Evolutionary conservation across 495 filamentous ascomycete genomes (phyloP).

Genomic region (Xylaria grammica): DNA sequence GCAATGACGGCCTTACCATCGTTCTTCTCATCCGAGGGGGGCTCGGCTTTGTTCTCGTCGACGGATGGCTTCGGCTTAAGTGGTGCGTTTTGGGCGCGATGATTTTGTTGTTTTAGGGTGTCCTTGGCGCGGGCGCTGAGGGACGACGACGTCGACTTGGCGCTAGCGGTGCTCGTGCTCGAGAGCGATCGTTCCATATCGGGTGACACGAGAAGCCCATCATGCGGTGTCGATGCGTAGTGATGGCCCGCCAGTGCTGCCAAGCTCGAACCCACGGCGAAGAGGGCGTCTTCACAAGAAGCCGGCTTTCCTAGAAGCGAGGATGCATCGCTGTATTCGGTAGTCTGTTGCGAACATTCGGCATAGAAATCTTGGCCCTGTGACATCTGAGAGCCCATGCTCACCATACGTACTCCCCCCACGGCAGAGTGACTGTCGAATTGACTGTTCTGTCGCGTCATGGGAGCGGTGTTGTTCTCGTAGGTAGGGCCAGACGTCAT

Average conservation of each 20-base stretch:
- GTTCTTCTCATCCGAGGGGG: conserved; percentile 36
- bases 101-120: conserved; percentile 42
- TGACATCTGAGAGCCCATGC: conserved; percentile 50
- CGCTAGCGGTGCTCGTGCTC: conserved; percentile 49
- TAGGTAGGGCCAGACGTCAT: conserved; percentile 51
- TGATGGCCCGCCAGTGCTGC: conserved; percentile 39
- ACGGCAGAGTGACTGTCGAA: conserved; percentile 44
- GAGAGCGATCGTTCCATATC: conserved; percentile 54
- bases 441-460: conserved; percentile 52
- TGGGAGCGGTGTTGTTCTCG: conserved; percentile 43
- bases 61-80: conserved; percentile 48
- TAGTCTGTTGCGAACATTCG: conserved; percentile 38
- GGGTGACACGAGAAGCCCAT: conserved; percentile 31
- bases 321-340: conserved; percentile 32
- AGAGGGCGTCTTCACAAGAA: conserved; percentile 34
- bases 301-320: conserved; percentile 39
- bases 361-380: conserved; percentile 30
- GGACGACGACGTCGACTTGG: conserved; percentile 39
- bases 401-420: conserved; percentile 48
- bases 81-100: conserved; percentile 34
- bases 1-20: conserved; percentile 62
- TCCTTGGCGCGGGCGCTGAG: conserved; percentile 51
- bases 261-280: conserved; percentile 44
- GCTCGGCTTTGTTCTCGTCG: conserved; percentile 31
- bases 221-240: conserved; percentile 38